Conservation (phyloP, 2,329 filamentous ascomycete genomes). For the Orbilia blumenaviensis region DNA sequence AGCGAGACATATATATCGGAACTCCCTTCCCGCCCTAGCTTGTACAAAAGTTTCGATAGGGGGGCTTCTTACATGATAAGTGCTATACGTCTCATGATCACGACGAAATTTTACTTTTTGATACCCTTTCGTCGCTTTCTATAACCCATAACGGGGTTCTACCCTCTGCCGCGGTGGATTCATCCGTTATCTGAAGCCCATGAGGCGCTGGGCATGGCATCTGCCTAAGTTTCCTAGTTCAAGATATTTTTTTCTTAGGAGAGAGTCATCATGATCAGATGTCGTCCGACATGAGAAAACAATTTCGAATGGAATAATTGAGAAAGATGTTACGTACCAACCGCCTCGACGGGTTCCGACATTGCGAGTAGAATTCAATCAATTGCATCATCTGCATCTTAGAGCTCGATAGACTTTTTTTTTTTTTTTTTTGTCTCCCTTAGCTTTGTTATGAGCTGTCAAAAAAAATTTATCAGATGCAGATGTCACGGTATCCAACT, state of each 20-base stretch:
- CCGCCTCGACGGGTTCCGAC: conserved; percentile 17
- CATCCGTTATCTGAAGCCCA: conserved; percentile 22
- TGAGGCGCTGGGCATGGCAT: conserved; percentile 19
- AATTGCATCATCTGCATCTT: conserved; percentile 17
- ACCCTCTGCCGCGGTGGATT: conserved; percentile 36
- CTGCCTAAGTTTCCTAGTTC: conserved; percentile 25
- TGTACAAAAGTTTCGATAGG: not conserved
- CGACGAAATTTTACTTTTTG: conserved; percentile 27
- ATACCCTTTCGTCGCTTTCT: conserved; percentile 38
- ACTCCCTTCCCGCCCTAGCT: conserved; percentile 36
- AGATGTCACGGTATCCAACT: conserved; percentile 6
- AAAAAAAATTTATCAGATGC: not conserved
- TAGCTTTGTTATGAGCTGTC: not conserved
- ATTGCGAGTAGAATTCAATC: not conserved
- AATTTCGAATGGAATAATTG: conserved; percentile 4
- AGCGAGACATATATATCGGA: conserved; percentile 37
- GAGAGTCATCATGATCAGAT: conserved; percentile 44
- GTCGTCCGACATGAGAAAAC: not conserved
- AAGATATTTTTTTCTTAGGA: not conserved
- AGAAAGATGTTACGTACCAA: too few relatives aligned
- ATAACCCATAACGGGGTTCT: conserved; percentile 15
- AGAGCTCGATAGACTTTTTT: not conserved
- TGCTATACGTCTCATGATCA: conserved; percentile 51
- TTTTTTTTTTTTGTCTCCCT: not conserved
- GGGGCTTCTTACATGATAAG: conserved; percentile 23